Base-by-base conservation (phyloP, 768 basidiomycete species). In the Leccinum arenicola region DNA sequence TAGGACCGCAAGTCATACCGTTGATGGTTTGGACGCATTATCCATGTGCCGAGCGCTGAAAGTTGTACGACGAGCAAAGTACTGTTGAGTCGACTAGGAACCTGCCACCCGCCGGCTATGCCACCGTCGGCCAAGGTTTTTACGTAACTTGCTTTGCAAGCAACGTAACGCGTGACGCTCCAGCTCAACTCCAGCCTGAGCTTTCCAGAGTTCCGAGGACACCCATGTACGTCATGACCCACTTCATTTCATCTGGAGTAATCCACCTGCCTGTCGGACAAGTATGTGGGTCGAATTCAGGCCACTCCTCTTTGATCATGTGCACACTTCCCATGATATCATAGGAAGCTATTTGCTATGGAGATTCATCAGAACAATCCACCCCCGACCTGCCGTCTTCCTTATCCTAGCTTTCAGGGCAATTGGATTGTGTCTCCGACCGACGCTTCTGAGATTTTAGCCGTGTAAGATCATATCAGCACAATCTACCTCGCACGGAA, bases 241-340 rank as follows among this genome's bases (percentile, higher is more conserved):
- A 10, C 40, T 55, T 35, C 54, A 51, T 56, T 63, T 19, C 43
- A 45, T 19, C 17, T 40, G 40, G 40, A 43, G 33, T 5, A 36
- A 49, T 55, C 47, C 43, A 55, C 49, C 45, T 14, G 47, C 40
- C 19, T 11, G 47, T 59, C 43, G 43, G 66, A 55, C 52, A 54
- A 61, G 52, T 31, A 23, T 33, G 33, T 33, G 12, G 50, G 48
- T 23, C 36, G 55, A 57, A 48, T 49, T 48, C 47, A 23, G 25
- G 8, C 10, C 45, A 7, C 56, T 52, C 50, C 49, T 54, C 47
- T 67, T 51, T 48, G 23, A 45, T 55, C 61, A 63, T 47, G n/a
- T 14, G n/a, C 10, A 21, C 17, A 38, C 58, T 49, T 56, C 59
- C 56, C 36, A 57, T 50, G 53, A 55, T 49, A 43, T 48, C 35